These are phyloP conservation scores for Tuber aestivum DNA, from an alignment of 495 filamentous ascomycete genomes.

Conservation along the genomic window DNA sequence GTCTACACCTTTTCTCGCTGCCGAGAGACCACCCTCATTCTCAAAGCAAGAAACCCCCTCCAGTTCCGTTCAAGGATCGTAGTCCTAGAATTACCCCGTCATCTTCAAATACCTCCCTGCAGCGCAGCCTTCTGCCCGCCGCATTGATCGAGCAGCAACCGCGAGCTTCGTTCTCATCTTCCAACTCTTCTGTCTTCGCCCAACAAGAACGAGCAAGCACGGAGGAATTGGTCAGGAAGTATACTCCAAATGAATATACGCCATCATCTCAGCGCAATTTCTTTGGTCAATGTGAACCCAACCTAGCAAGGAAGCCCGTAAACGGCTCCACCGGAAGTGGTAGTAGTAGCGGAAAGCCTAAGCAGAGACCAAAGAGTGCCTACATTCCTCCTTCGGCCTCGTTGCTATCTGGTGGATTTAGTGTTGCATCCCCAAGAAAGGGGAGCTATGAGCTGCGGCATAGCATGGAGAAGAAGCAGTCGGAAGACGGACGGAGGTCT, in stretches of 20 bases:
- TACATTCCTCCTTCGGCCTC: constrained; percentile 33
- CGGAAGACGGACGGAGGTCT: constrained; percentile 22
- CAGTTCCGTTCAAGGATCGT: constrained; percentile 16
- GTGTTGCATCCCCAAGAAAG: constrained; percentile 29
- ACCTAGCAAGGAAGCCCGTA: constrained; percentile 23
- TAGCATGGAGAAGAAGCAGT: constrained; percentile 26
- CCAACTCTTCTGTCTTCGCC: constrained; percentile 7
- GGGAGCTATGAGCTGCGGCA: constrained; percentile 31
- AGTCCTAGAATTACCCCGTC: constrained; percentile 30
- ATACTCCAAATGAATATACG: constrained; percentile 40
- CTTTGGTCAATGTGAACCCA: constrained; percentile 32
- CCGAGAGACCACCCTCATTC: constrained; percentile 33
- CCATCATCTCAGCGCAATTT: constrained; percentile 40
- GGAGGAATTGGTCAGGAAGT: constrained; percentile 38
- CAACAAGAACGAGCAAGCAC: constrained; percentile 16
- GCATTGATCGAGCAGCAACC: constrained; percentile 20
- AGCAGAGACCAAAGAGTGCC: constrained; percentile 39
- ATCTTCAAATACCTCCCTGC: constrained; percentile 25
- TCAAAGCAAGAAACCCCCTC: constrained; percentile 20
- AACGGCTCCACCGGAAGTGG: constrained; percentile 9
- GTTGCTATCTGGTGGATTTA: constrained; percentile 21
- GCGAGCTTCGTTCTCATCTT: constrained; percentile 22
- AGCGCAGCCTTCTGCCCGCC: constrained; percentile 26
- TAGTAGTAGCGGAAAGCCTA: constrained; percentile 22
- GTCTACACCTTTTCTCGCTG: constrained; percentile 31